phyloP scores from a whole-genome alignment of 75 land plant genomes.

The Picea sitchensis region DNA sequence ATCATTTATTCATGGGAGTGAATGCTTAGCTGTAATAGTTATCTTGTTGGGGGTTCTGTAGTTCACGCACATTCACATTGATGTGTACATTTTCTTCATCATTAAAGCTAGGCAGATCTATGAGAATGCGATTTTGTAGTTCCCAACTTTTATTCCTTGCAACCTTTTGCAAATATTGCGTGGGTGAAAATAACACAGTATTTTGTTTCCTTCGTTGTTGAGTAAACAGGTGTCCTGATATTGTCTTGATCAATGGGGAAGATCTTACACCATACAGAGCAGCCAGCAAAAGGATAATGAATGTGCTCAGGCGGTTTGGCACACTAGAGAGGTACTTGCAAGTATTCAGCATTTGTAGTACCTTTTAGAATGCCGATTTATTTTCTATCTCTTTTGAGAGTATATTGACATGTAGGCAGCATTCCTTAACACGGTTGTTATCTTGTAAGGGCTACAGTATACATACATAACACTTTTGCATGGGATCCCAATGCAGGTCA shows the following conservation, averaged over 20 bases:
- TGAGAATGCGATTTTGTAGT: neutral
- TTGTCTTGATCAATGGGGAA: slow-evolving; percentile 42
- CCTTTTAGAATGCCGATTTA: neutral
- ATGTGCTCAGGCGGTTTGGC: slow-evolving; percentile 33
- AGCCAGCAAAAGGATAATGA: slow-evolving; percentile 46
- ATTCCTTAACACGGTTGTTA: neutral
- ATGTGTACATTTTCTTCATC: too few species aligned
- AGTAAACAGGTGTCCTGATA: slow-evolving; percentile 28
- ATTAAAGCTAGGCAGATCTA: neutral
- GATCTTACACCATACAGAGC: slow-evolving; percentile 49
- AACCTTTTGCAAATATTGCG: neutral
- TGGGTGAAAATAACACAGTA: neutral
- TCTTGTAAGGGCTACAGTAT: neutral
- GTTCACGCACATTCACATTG: too few species aligned
- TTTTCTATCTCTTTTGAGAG: neutral
- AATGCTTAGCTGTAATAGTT: too few species aligned
- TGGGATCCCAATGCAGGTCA: slow-evolving; percentile 22
- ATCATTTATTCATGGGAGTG: too few species aligned
- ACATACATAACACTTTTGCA: neutral
- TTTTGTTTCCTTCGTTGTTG: neutral
- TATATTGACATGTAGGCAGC: neutral
- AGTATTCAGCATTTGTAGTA: neutral
- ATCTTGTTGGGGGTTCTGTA: too few species aligned
- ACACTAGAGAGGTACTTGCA: slow-evolving; percentile 22
- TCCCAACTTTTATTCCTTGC: neutral